A percentile compares a stretch with the other conserved stretches of the same genome.
phyloP scores from a whole-genome alignment of 2,329 filamentous ascomycete genomes.

The Didymella keratinophila region DNA sequence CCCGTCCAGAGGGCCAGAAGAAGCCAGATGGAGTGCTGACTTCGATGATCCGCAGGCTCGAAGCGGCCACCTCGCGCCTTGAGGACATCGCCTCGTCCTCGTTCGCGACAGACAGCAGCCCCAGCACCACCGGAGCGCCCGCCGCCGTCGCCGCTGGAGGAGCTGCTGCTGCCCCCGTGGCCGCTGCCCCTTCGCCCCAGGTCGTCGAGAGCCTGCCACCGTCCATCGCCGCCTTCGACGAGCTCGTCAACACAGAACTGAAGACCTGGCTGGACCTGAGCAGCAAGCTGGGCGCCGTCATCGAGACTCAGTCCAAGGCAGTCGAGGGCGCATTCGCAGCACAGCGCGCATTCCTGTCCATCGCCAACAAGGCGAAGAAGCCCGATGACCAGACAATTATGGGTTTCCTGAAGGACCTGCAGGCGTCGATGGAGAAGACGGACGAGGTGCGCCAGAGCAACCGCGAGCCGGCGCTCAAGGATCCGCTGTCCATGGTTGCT shows the following conservation, averaged over 20 bases:
- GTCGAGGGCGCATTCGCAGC: conserved; percentile 76
- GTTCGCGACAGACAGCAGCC: conserved; percentile 60
- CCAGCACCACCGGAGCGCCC: conserved; percentile 36
- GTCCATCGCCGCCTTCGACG: conserved; percentile 89
- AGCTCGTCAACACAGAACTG: conserved; percentile 75
- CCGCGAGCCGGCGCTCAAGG: conserved; percentile 75
- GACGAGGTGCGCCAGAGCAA: conserved; percentile 84
- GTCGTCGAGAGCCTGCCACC: conserved; percentile 55
- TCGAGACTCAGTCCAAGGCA: conserved; percentile 73
- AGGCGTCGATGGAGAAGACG: conserved; percentile 80
- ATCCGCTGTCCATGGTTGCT: conserved; percentile 84
- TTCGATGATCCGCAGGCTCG: conserved; percentile 71
- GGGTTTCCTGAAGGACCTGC: conserved; percentile 85
- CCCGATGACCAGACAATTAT: conserved; percentile 77
- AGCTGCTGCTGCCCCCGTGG: conserved; percentile 43
- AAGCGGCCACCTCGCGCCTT: conserved; percentile 93
- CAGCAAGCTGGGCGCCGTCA: conserved; percentile 76
- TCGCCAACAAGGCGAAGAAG: conserved; percentile 91
- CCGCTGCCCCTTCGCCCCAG: conserved; percentile 46
- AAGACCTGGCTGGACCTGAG: conserved; percentile 80
- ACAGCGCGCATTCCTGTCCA: conserved; percentile 85
- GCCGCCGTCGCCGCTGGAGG: conserved; percentile 39
- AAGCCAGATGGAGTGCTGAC: conserved; percentile 58
- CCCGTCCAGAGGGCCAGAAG: conserved; percentile 28
- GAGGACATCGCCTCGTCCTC: conserved; percentile 92